Evolutionary conservation across 2,329 filamentous ascomycete genomes (phyloP).

Genomic region (Fusarium brachygibbosum): DNA sequence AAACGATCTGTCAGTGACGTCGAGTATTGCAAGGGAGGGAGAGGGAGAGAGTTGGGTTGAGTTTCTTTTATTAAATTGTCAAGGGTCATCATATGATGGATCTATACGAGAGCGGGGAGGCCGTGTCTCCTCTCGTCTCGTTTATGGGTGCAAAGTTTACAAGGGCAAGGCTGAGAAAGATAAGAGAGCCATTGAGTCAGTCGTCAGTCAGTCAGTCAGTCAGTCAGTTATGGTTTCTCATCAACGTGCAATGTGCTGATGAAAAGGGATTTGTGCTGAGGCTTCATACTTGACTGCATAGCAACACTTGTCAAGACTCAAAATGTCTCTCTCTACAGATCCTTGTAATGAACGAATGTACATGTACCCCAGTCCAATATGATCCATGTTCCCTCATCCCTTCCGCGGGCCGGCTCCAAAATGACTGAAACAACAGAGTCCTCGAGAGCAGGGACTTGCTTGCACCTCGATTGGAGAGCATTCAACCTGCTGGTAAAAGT

Average conservation of each 20-base stretch:
- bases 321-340: not conserved
- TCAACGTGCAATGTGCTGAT: no score
- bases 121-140: constrained; percentile 14
- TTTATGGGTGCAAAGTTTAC: constrained; percentile 6
- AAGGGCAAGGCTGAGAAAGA: constrained; percentile 23
- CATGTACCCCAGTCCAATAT: constrained; percentile 14
- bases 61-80: constrained; percentile 34
- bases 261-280: not conserved
- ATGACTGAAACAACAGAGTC: constrained; percentile 35
- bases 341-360: not conserved
- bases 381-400: constrained; percentile 35
- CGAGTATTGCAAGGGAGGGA: constrained; percentile 21
- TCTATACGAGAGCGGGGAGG: constrained; percentile 26
- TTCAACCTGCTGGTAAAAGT: constrained; percentile 8
- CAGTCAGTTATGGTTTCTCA: no score
- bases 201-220: not conserved
- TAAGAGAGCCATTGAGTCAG: constrained; percentile 29
- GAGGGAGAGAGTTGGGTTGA: constrained; percentile 13
- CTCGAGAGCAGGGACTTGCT: constrained; percentile 19
- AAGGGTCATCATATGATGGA: constrained; percentile 41
- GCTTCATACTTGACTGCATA: constrained; percentile 11
- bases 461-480: constrained; percentile 9
- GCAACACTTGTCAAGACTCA: not conserved
- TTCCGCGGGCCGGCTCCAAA: constrained; percentile 30
- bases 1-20: constrained; percentile 25